Evolutionary conservation across 768 basidiomycete genomes (phyloP).

Genomic region (Termitomyces sp.): DNA sequence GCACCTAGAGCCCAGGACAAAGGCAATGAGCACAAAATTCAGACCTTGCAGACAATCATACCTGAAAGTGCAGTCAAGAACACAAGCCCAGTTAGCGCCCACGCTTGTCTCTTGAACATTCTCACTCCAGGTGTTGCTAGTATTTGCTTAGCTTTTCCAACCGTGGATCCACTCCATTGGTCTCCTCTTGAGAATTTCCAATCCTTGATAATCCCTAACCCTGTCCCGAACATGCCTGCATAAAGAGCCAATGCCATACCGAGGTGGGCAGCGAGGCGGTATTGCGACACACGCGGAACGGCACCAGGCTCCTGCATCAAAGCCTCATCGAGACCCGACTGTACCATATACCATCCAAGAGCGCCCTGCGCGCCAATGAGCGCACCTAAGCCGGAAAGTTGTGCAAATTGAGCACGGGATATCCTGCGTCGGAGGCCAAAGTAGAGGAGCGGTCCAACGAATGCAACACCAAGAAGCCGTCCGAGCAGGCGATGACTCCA

Average conservation of each 20-base stretch:
- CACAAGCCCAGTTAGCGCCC: conserved; percentile 69
- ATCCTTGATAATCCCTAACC: conserved; percentile 71
- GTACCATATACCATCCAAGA: conserved; percentile 99
- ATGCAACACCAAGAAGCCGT: conserved; percentile 76
- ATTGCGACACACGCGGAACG: conserved; percentile 94
- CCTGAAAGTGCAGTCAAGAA: conserved; percentile 92
- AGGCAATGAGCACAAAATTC: background rate
- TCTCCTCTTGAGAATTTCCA: conserved; percentile 62
- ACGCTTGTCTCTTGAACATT: conserved; percentile 54
- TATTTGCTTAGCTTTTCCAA: conserved; percentile 34
- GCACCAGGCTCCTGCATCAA: conserved; percentile 76
- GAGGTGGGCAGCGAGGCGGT: conserved; percentile 91
- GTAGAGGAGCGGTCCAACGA: conserved; percentile 81
- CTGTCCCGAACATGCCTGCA: conserved; percentile 84
- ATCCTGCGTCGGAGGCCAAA: conserved; percentile 71
- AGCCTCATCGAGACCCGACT: conserved; percentile 86
- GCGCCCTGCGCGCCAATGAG: conserved; percentile 89
- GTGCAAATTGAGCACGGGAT: conserved; percentile 51
- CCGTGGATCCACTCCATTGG: conserved; percentile 51
- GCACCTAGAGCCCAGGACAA: conserved; percentile 58
- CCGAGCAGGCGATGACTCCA: conserved; percentile 95
- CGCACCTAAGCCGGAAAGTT: conserved; percentile 65
- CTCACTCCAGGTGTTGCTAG: conserved; percentile 53
- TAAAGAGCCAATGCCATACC: conserved; percentile 91
- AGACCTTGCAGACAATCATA: conserved; percentile 24